Evolutionary conservation across 1,284 basidiomycete genomes (phyloP).

Genomic region (Trichosporon faecale): DNA sequence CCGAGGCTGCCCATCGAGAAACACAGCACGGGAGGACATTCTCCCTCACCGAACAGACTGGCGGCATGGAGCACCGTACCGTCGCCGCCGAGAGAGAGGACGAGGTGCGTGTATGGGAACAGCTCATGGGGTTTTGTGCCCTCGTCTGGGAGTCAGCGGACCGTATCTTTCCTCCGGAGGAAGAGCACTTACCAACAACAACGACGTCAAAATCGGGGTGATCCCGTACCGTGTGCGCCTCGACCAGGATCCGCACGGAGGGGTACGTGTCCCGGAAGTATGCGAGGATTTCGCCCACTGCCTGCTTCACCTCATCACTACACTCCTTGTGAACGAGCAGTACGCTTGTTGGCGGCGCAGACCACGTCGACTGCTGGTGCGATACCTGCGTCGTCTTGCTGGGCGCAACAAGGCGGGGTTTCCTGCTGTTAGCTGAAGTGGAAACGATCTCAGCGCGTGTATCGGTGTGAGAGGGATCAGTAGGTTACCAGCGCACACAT

Average conservation of each 20-base stretch:
- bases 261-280: constrained; percentile 34
- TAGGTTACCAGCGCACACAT: too few relatives aligned
- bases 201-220: constrained; percentile 33
- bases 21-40: constrained; percentile 91
- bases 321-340: constrained; percentile 56
- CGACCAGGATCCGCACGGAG: constrained; percentile 36
- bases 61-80: constrained; percentile 93
- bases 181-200: constrained; percentile 23
- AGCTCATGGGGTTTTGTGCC: constrained; percentile 27
- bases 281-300: constrained; percentile 50
- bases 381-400: neutral
- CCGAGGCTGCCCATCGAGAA: constrained; percentile 96
- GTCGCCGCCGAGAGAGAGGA: constrained; percentile 89
- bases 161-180: neutral
- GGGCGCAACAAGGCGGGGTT: constrained; percentile 2
- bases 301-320: constrained; percentile 49
- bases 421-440: neutral
- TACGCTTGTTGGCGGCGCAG: constrained; percentile 43
- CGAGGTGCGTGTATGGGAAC: constrained; percentile 62
- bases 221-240: constrained; percentile 37
- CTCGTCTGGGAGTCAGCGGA: neutral
- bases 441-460: too few relatives aligned
- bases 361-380: constrained; percentile 5
- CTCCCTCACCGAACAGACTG: constrained; percentile 76
- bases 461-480: too few relatives aligned